Base-by-base conservation (phyloP, 306 rosid species). In the peach (Prunus persica) region DNA sequence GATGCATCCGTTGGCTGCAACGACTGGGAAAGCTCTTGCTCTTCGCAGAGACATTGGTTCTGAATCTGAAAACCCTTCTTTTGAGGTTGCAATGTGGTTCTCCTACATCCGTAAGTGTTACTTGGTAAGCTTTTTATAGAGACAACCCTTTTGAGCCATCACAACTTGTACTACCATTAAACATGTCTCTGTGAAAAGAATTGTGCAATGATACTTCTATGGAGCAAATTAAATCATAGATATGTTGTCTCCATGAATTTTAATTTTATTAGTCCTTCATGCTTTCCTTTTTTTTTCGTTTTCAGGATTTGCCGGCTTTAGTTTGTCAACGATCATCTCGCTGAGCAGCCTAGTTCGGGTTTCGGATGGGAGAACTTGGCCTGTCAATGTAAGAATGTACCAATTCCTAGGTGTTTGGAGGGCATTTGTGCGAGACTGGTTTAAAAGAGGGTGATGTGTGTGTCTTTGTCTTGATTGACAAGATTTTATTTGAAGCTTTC, bases 371-470 rank as follows among this genome's bases (percentile, higher is more conserved):
- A 61, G 27, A 43, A 46, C 28, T 14, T 74, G 69, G 78, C 9
- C 54, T 7, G 19, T 62, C 34, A 27, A 43, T 46, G 7, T 32
- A 32, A 32, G 38, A 32, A 32, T 5, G 38, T 32, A 32, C 38
- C 38, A 32, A 32, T 32, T 32, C 38, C 38, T 32, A 32, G 6
- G 38, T 5, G 1, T 5, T 32, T 32, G 38, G 38, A 32, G 38
- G 7, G 38, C 1, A 32, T 5, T 32, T 32, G 38, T 32, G 1
- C 5, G 69, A 9, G 46, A 77, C 69, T 27, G 10, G 58, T 60
- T 25, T 69, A 25, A 9, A 69, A 77, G 50, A 45, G 20, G 75
- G 81, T 56, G 75, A 69, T 30, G 69, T 28, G 11, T 77, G 75
- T 49, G 50, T 25, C 10, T 69, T 77, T n/a, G 45, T 12, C 32